These are phyloP conservation scores for Lepidium aucheri DNA, from an alignment of 345 rosid genomes.

Conservation along the genomic window DNA sequence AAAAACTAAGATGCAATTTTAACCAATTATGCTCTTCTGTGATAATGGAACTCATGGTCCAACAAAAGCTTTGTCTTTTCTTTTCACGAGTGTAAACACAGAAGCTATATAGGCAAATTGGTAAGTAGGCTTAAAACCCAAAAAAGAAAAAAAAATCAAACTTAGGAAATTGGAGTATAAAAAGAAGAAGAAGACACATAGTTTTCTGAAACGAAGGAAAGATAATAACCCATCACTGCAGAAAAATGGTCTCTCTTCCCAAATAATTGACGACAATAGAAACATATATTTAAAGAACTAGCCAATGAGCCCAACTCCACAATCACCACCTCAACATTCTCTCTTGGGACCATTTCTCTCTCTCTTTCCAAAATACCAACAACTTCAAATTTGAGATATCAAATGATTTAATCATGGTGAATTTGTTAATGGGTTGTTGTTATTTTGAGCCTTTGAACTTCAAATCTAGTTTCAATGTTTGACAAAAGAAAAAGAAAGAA, in stretches of 20 bases:
- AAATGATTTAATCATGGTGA: background rate
- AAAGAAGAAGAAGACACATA: background rate
- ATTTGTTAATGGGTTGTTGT: background rate
- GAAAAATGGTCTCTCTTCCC: background rate
- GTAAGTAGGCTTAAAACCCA: background rate
- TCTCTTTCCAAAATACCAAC: background rate
- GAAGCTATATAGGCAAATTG: background rate
- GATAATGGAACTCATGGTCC: slow-evolving; percentile 7
- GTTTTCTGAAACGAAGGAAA: slow-evolving; percentile 22
- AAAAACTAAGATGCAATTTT: no score
- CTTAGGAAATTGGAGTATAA: background rate
- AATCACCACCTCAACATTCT: slow-evolving; percentile 19
- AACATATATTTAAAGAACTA: slow-evolving; percentile 27
- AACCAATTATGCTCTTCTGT: no score
- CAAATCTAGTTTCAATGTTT: background rate
- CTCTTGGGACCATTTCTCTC: slow-evolving; percentile 27
- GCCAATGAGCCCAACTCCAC: slow-evolving; percentile 27
- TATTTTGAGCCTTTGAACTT: background rate
- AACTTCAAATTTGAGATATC: background rate
- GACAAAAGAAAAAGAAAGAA: background rate
- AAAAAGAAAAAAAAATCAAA: background rate
- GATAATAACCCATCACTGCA: slow-evolving; percentile 26
- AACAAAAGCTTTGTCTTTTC: background rate
- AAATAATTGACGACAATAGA: slow-evolving; percentile 25
- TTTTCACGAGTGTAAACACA: background rate